These are phyloP conservation scores for Cynanchum wilfordii DNA, from an alignment of 257 asterid genomes.

Conservation along the genomic window DNA sequence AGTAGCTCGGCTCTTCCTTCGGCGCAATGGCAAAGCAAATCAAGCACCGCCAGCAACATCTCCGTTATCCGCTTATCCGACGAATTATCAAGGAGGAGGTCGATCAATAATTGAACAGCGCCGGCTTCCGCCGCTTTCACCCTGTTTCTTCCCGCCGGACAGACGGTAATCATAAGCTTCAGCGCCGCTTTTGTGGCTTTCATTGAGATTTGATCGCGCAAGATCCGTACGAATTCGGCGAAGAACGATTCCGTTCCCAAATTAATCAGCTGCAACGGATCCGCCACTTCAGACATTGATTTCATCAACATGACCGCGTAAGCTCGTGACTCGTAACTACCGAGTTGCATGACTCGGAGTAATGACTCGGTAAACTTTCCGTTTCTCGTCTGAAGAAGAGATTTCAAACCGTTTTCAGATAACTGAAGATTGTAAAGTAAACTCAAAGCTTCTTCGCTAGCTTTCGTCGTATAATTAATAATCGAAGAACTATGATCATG, in stretches of 20 bases:
- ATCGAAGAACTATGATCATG: no score
- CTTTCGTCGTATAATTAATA: constrained; percentile 1
- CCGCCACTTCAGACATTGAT: constrained; percentile 38
- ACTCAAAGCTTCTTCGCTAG: constrained; percentile 50
- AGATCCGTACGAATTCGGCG: constrained; percentile 31
- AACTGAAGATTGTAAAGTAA: constrained; percentile 47
- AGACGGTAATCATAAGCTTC: constrained; percentile 28
- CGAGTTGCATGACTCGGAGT: constrained; percentile 36
- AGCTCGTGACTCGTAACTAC: constrained; percentile 59
- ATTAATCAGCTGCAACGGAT: constrained; percentile 24
- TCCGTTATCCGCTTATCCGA: constrained; percentile 42
- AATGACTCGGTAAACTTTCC: constrained; percentile 41
- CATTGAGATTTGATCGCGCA: constrained; percentile 43
- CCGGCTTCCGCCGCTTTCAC: constrained; percentile 64
- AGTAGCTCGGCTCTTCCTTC: constrained; percentile 77
- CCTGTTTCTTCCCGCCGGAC: constrained; percentile 56
- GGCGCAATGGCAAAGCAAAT: constrained; percentile 65
- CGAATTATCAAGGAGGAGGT: constrained; percentile 41
- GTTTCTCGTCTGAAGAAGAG: constrained; percentile 21
- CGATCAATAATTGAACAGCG: constrained; percentile 28
- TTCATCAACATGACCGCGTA: constrained; percentile 48
- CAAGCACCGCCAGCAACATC: constrained; percentile 43
- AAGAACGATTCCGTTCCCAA: constrained; percentile 31
- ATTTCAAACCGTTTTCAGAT: constrained; percentile 42
- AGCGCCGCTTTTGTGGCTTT: constrained; percentile 47